Percentiles rank a stretch among this genome's conserved stretches.
Evolutionary conservation across 1,284 basidiomycete genomes (phyloP).

Genomic region (Cutaneotrichosporon sp.): DNA sequence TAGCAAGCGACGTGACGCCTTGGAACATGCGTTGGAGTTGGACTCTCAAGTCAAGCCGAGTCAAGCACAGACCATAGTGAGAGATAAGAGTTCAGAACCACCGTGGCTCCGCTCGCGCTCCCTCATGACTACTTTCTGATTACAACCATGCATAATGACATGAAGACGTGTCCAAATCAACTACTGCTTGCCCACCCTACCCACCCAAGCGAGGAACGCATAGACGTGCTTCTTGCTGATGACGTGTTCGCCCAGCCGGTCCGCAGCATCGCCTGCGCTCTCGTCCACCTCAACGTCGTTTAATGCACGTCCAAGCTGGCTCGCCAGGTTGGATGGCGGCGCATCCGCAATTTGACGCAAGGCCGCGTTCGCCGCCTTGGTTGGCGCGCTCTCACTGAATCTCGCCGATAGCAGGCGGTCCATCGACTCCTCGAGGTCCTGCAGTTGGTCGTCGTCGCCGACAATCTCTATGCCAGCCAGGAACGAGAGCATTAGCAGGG

Average conservation of each 20-base stretch:
- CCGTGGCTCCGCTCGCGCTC: no score
- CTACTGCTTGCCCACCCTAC: conserved; percentile 1
- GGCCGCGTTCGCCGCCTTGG: conserved; percentile 20
- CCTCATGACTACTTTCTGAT: neutral
- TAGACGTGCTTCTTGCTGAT: conserved; percentile 6
- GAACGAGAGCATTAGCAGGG: conserved; percentile 6
- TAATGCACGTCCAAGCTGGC: conserved; percentile 10
- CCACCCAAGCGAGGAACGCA: conserved; percentile 9
- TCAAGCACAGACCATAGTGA: no score
- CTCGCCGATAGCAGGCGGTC: conserved; percentile 2
- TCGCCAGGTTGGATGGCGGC: conserved; percentile 11
- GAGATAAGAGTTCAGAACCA: no score
- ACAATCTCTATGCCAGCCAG: neutral
- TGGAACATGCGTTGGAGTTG: no score
- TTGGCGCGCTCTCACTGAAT: conserved; percentile 15
- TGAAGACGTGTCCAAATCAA: neutral
- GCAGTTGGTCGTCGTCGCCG: conserved; percentile 3
- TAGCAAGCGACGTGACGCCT: no score
- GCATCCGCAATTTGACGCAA: conserved; percentile 11
- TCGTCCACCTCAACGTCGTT: conserved; percentile 11
- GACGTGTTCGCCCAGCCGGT: conserved; percentile 1
- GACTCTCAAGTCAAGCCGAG: no score
- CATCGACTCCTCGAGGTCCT: conserved; percentile 2
- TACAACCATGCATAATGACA: conserved; percentile 4
- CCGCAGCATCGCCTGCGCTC: conserved; percentile 8